Percentiles rank a stretch among this genome's conserved stretches.
These are phyloP conservation scores for Penicillium sp. DNA, from an alignment of 2,329 filamentous ascomycete species.

Conservation along the genomic window DNA sequence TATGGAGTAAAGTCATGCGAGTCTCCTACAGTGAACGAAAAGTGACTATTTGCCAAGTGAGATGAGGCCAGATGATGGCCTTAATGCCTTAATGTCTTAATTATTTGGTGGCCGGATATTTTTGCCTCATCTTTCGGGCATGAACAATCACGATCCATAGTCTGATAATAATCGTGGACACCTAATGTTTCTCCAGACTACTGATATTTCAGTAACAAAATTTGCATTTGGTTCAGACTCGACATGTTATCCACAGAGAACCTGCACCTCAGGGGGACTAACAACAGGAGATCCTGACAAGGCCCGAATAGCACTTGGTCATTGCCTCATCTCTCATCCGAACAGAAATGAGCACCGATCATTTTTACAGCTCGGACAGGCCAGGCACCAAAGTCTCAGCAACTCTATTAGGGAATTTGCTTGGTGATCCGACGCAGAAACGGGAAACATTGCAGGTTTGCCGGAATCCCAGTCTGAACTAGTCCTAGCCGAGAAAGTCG, in stretches of 20 bases:
- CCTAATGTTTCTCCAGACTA: too few species aligned
- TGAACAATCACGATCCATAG: not conserved
- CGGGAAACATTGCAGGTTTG: conserved; percentile 7
- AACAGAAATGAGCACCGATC: not conserved
- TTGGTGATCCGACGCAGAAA: not conserved
- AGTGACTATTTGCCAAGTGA: not conserved
- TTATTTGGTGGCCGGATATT: too few species aligned
- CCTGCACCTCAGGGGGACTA: not conserved
- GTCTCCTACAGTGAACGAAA: not conserved
- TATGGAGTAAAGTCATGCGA: not conserved
- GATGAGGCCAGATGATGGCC: not conserved
- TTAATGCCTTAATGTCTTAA: not conserved
- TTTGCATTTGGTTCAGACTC: not conserved
- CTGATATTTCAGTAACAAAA: too few species aligned
- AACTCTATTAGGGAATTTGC: conserved; percentile 1
- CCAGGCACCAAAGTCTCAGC: not conserved
- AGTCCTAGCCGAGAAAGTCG: conserved; percentile 3
- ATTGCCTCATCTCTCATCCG: not conserved
- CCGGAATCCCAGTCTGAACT: conserved; percentile 10
- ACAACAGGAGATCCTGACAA: not conserved
- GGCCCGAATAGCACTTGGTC: not conserved
- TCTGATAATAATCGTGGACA: not conserved
- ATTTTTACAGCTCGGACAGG: not conserved
- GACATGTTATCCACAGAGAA: not conserved
- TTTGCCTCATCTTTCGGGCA: not conserved